phyloP scores from a whole-genome alignment of 768 basidiomycete genomes.

The Kwoniella dejecticola region DNA sequence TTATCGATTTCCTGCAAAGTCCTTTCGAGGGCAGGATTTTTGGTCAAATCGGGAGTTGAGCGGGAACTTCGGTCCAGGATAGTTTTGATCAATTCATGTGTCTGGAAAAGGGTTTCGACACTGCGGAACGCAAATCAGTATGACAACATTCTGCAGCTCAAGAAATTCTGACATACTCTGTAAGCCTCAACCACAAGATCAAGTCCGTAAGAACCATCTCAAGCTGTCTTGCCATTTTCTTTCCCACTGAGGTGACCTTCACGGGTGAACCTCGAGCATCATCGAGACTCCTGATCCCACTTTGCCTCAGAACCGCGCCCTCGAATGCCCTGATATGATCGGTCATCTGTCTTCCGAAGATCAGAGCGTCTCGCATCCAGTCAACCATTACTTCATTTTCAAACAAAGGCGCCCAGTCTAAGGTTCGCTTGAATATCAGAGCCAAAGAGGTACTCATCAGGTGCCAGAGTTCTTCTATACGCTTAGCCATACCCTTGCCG shows the following conservation, averaged over 20 bases:
- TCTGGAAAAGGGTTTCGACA: constrained; percentile 79
- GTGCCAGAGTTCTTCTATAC: constrained; percentile 74
- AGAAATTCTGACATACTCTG: constrained; percentile 63
- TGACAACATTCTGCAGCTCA: background rate
- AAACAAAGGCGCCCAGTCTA: constrained; percentile 77
- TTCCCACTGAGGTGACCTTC: constrained; percentile 66
- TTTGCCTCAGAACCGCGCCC: constrained; percentile 61
- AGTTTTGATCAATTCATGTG: constrained; percentile 76
- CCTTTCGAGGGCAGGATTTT: constrained; percentile 52
- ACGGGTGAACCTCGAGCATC: constrained; percentile 51
- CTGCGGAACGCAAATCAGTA: constrained; percentile 17
- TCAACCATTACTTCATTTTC: constrained; percentile 81
- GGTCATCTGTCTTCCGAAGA: constrained; percentile 84
- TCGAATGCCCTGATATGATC: constrained; percentile 80
- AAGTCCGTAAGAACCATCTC: constrained; percentile 78
- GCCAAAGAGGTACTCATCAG: constrained; percentile 77
- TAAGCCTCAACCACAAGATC: constrained; percentile 84
- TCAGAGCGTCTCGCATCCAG: constrained; percentile 98
- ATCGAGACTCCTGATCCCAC: constrained; percentile 26
- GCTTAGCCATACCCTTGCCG: constrained; percentile 58
- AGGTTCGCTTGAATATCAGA: constrained; percentile 81
- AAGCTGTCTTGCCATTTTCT: constrained; percentile 74
- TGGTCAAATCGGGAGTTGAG: constrained; percentile 58
- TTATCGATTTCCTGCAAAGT: constrained; percentile 67
- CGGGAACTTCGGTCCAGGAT: constrained; percentile 76